Conservation (phyloP, 1,139 yeast species). For the Citeromyces hawaiiensis region DNA sequence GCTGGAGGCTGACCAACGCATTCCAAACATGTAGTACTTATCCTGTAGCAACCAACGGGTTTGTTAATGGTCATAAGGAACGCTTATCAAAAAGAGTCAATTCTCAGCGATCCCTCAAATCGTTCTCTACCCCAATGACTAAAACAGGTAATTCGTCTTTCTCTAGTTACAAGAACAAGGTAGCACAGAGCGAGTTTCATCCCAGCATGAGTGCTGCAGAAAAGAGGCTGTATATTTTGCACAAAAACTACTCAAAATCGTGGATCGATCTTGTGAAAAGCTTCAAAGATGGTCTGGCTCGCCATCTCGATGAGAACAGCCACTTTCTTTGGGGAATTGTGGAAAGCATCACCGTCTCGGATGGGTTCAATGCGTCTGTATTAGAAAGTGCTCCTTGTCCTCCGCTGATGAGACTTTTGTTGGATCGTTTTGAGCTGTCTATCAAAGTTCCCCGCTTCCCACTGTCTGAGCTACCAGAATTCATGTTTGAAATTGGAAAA, state of each 20-base stretch:
- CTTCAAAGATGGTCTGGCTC: conserved; percentile 25
- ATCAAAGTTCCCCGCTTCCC: conserved; percentile 45
- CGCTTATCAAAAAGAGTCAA: too few species aligned
- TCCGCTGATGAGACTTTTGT: conserved; percentile 43
- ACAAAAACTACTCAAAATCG: conserved; percentile 41
- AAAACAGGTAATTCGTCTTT: not conserved
- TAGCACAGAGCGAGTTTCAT: not conserved
- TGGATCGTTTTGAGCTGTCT: conserved; percentile 43
- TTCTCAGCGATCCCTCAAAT: not conserved
- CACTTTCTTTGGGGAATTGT: conserved; percentile 35
- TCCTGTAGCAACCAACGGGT: not conserved
- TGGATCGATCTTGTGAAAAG: conserved; percentile 49
- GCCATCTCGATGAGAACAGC: conserved; percentile 38
- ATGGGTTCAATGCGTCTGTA: conserved; percentile 34
- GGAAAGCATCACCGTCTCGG: conserved; percentile 24
- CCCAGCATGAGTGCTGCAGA: conserved; percentile 3
- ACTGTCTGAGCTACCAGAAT: conserved; percentile 37
- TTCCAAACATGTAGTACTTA: conserved; percentile 1
- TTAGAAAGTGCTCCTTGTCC: conserved; percentile 49
- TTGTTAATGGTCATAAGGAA: not conserved
- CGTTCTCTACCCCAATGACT: not conserved
- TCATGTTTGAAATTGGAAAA: conserved; percentile 62
- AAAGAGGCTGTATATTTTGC: conserved; percentile 9
- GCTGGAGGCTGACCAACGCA: not conserved
- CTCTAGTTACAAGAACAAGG: not conserved